Evolutionary conservation across 1,284 basidiomycete species (phyloP), one percentile per base, ranked within the genome.

Genomic region (Amylostereum areolatum): DNA sequence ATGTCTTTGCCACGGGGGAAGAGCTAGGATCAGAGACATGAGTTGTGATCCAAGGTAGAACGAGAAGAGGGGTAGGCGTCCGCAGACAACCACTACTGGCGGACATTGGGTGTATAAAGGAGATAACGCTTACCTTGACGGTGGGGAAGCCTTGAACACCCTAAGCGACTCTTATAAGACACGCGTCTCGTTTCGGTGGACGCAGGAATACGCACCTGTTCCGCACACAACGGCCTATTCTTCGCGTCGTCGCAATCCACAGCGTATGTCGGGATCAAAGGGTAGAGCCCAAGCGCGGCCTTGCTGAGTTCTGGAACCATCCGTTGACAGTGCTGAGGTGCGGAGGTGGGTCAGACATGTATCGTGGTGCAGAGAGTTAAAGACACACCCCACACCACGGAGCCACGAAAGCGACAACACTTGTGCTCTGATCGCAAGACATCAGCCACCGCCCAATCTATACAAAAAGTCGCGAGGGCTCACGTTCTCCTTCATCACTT

Each of bases 111-210:
- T 8, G 29, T 54, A 45, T 33, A 28, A 34, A 12, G 42, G n/a
- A 28, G 24, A n/a, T 33, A 39, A 36, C 25, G 54, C 67, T 45
- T 59, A 79, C 81, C 71, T 92, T 97, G 65, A 95, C 74, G 3
- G 94, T 97, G 1, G 95, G 94, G 77, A 95, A 97, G 2, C 95
- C 94, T 68, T 93, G 76, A 24, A 97, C 79, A n/a, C 82, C 81
- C 74, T 89, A 46, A 32, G 30, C 41, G 43, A 40, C 24, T 29
- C 40, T 9, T 40, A 42, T 28, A 12, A 44, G 24, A 49, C 48
- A 18, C 41, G n/a, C 6, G 27, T 12, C 25, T 8, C 8, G 37
- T 11, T 5, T 7, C 31, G 28, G 45, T 3, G 24, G 34, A 36
- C 27, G 24, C 5, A 31, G 37, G 45, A 41, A 35, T n/a, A 57